Evolutionary conservation across 768 basidiomycete species (phyloP).

Genomic region (Ephemerocybe angulata): DNA sequence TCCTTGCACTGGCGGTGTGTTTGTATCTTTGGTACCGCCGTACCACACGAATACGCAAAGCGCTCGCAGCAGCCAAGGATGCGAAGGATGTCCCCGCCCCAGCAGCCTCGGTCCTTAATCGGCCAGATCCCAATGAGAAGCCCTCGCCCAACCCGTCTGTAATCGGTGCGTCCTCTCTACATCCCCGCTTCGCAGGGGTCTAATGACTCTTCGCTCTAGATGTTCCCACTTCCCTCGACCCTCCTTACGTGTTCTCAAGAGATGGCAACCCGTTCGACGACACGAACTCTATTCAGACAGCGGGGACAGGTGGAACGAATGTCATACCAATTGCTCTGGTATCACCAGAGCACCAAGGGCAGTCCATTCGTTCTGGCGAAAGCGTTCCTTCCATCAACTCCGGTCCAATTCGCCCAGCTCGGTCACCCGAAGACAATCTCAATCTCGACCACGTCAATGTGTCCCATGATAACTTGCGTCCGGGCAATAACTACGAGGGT

Average conservation of each 20-base stretch:
- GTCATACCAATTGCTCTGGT: conserved; percentile 86
- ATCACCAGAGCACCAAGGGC: conserved; percentile 47
- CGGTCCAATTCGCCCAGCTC: conserved; percentile 51
- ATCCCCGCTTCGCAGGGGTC: conserved; percentile 5
- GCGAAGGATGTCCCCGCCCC: conserved; percentile 63
- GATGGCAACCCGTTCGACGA: conserved; percentile 70
- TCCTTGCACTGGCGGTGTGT: conserved; percentile 49
- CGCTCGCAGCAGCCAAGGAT: conserved; percentile 31
- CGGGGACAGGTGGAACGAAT: conserved; percentile 76
- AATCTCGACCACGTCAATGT: conserved; percentile 62
- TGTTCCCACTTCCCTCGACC: conserved; percentile 23
- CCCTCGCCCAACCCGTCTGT: conserved; percentile 28
- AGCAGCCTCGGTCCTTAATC: conserved; percentile 73
- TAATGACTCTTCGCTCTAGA: conserved; percentile 2
- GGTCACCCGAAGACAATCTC: conserved; percentile 58
- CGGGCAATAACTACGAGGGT: conserved; percentile 35
- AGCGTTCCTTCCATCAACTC: conserved; percentile 34
- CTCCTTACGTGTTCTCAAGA: not conserved
- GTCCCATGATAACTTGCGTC: conserved; percentile 47
- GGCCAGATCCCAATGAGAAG: conserved; percentile 81
- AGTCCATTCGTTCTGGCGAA: conserved; percentile 27
- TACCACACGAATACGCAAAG: conserved; percentile 41
- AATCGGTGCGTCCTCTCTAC: conserved; percentile 12
- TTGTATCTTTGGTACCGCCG: conserved; percentile 67
- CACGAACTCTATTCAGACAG: conserved; percentile 75